Percentiles rank a stretch among this genome's conserved stretches.
These are phyloP conservation scores for Cladosporium sp. DNA, from an alignment of 2,329 filamentous ascomycete species.

Conservation along the genomic window DNA sequence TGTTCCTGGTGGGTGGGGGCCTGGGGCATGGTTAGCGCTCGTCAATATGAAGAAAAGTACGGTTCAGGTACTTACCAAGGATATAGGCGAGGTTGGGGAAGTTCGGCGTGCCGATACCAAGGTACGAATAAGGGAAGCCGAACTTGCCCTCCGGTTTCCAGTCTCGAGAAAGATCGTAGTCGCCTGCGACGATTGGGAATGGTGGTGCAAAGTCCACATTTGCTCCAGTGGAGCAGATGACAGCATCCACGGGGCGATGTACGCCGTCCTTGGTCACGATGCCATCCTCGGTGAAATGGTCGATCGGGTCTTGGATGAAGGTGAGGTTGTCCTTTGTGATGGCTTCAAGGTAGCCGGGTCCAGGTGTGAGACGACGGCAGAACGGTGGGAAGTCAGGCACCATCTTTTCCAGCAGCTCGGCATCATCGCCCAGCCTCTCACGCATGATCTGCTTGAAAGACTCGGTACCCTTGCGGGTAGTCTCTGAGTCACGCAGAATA, in stretches of 20 bases:
- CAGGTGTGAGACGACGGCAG: slow-evolving; percentile 46
- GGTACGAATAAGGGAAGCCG: slow-evolving; percentile 34
- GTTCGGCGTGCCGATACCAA: slow-evolving; percentile 28
- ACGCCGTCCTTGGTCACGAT: slow-evolving; percentile 44
- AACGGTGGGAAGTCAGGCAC: slow-evolving; percentile 46
- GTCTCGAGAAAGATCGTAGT: slow-evolving; percentile 29
- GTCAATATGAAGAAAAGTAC: too few species aligned
- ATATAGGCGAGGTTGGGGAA: slow-evolving; percentile 31
- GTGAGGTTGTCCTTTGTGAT: slow-evolving; percentile 48
- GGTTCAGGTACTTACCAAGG: slow-evolving; percentile 20
- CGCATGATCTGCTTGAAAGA: slow-evolving; percentile 44
- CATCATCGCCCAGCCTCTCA: slow-evolving; percentile 36
- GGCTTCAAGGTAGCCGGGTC: slow-evolving; percentile 55
- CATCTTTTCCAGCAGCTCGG: slow-evolving; percentile 43
- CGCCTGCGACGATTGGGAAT: slow-evolving; percentile 32
- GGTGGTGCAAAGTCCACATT: slow-evolving; percentile 37
- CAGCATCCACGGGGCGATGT: slow-evolving; percentile 41
- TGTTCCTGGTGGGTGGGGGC: slow-evolving; percentile 58
- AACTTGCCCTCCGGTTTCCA: slow-evolving; percentile 39
- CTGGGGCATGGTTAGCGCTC: slow-evolving; percentile 4
- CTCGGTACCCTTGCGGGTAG: slow-evolving; percentile 37
- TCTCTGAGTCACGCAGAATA: slow-evolving; percentile 41
- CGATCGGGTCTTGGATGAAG: slow-evolving; percentile 45
- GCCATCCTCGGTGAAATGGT: slow-evolving; percentile 40
- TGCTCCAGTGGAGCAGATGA: slow-evolving; percentile 48